phyloP scores from a whole-genome alignment of 257 asterid species.

The Ligustrum vulgare region DNA sequence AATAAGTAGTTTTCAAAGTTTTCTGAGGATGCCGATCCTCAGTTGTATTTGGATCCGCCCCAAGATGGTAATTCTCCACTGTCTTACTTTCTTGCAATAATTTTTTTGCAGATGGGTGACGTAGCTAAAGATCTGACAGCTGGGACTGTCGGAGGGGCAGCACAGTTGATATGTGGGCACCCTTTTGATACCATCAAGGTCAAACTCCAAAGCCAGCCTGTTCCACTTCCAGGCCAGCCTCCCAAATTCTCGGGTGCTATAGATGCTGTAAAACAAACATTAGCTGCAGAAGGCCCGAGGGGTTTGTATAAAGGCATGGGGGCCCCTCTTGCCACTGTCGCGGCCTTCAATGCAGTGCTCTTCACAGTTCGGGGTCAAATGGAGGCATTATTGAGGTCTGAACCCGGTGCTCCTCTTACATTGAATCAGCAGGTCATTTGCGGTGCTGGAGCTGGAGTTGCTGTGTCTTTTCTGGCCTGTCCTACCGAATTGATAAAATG shows the following conservation, averaged over 20 bases:
- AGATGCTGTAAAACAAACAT: slow-evolving; percentile 83
- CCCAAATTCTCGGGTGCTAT: slow-evolving; percentile 79
- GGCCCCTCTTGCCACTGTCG: slow-evolving; percentile 88
- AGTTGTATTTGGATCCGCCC: not conserved
- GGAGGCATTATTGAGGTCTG: slow-evolving; percentile 73
- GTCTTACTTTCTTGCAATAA: not conserved
- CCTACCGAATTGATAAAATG: slow-evolving; percentile 93
- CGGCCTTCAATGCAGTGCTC: slow-evolving; percentile 82
- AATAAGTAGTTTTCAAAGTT: not conserved
- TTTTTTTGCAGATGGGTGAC: slow-evolving; percentile 66
- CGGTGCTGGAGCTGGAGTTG: slow-evolving; percentile 93
- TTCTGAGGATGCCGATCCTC: not conserved
- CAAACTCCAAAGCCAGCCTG: slow-evolving; percentile 95
- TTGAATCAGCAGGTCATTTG: slow-evolving; percentile 71
- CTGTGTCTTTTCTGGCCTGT: slow-evolving; percentile 82
- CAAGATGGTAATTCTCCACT: not conserved
- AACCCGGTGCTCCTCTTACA: slow-evolving; percentile 65
- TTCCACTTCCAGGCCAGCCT: slow-evolving; percentile 76
- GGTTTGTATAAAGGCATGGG: slow-evolving; percentile 98
- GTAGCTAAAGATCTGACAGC: slow-evolving; percentile 64
- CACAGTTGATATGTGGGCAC: slow-evolving; percentile 83
- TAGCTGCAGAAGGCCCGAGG: slow-evolving; percentile 88
- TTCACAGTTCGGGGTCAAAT: slow-evolving; percentile 83
- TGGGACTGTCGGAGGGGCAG: slow-evolving; percentile 90
- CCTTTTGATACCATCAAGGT: slow-evolving; percentile 96